Evolutionary conservation across 371 early-diverging fungal genomes (phyloP).

Genomic region (Cokeromyces recurvatus): DNA sequence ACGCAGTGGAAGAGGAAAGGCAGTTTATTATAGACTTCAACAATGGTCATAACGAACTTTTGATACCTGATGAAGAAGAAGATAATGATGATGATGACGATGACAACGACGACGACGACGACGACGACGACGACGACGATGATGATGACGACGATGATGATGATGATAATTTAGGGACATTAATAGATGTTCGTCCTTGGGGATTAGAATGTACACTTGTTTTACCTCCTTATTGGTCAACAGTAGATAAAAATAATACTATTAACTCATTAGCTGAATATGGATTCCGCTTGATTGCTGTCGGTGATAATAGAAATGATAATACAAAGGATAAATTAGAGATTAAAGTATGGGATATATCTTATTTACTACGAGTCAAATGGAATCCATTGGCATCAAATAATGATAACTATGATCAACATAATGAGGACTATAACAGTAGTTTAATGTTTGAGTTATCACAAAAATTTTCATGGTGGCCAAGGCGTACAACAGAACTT

Average conservation of each 20-base stretch:
- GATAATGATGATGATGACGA: too few species aligned
- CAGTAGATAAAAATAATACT: not conserved
- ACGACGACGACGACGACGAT: not conserved
- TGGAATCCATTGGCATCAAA: conserved; percentile 21
- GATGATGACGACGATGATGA: conserved; percentile 13
- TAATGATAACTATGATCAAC: not conserved
- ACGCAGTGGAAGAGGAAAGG: too few species aligned
- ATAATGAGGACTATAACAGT: not conserved
- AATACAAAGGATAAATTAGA: conserved; percentile 63
- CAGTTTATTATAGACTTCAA: too few species aligned
- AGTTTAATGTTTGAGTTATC: not conserved
- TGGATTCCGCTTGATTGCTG: conserved; percentile 50
- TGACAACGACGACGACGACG: not conserved
- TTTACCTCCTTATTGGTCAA: conserved; percentile 29
- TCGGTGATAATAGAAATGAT: conserved; percentile 93
- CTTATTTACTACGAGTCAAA: conserved; percentile 21
- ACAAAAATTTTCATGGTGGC: conserved; percentile 33
- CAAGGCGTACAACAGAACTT: conserved; percentile 19
- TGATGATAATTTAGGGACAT: conserved; percentile 9
- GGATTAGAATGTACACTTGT: conserved; percentile 41
- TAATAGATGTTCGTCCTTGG: conserved; percentile 30
- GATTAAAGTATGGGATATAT: conserved; percentile 45
- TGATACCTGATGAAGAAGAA: too few species aligned
- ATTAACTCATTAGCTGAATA: conserved; percentile 4
- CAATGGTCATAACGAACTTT: too few species aligned